phyloP scores from a whole-genome alignment of 2,329 filamentous ascomycete species.

The Botrytis deweyae region DNA sequence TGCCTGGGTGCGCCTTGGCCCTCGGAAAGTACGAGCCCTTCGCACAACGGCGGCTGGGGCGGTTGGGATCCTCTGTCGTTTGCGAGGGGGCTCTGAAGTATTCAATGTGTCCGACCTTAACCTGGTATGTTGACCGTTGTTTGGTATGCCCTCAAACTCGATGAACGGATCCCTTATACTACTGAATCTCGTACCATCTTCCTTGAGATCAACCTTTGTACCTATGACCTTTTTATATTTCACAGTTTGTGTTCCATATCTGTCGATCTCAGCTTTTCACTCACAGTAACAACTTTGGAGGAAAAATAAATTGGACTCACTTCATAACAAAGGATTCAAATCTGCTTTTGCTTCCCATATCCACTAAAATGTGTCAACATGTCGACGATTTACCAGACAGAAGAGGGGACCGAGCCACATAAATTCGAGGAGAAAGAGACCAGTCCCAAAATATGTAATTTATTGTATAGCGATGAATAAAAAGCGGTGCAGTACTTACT shows the following conservation, averaged over 20 bases:
- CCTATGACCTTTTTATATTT: neutral
- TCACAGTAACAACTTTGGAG: neutral
- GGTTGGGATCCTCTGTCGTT: neutral
- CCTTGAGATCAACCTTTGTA: neutral
- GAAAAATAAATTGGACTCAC: neutral
- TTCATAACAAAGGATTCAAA: neutral
- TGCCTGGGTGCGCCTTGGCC: neutral
- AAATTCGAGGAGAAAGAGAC: neutral
- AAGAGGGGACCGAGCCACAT: neutral
- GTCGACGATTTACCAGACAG: neutral
- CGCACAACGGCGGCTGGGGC: neutral
- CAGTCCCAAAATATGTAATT: neutral
- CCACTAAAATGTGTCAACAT: neutral
- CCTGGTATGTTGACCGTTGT: no score
- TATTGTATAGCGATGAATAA: neutral
- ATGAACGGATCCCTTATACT: neutral
- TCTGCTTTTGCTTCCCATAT: slow-evolving; percentile 1
- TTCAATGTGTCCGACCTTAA: neutral
- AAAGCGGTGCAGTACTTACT: neutral
- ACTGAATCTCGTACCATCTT: neutral
- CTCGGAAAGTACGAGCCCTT: neutral
- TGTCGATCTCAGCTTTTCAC: neutral
- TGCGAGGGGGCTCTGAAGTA: neutral
- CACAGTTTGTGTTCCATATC: neutral
- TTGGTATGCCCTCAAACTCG: slow-evolving; percentile 11